Conservation (phyloP, 2,329 filamentous ascomycete genomes). For the Aspergillus quadricinctus region DNA sequence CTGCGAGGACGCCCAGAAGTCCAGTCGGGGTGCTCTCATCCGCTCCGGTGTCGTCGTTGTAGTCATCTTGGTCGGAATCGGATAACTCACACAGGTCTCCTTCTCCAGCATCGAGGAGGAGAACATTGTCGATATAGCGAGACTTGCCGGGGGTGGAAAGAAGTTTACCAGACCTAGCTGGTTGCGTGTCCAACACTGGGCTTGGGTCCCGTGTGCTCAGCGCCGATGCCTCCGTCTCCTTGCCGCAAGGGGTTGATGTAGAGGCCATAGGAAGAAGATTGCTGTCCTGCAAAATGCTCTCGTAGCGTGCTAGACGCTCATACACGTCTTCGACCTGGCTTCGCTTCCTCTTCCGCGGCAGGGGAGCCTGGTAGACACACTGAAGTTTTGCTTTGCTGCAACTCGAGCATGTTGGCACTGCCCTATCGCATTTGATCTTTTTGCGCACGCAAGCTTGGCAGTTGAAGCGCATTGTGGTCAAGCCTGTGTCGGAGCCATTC, state of each 20-base stretch:
- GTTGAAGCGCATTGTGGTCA: slow-evolving; percentile 7
- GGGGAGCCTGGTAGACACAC: slow-evolving; percentile 41
- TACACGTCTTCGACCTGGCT: slow-evolving; percentile 28
- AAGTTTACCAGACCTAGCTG: slow-evolving; percentile 1
- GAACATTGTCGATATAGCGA: slow-evolving; percentile 40
- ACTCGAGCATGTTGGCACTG: slow-evolving; percentile 28
- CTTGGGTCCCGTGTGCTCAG: background rate
- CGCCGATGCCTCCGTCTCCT: background rate
- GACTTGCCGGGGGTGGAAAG: slow-evolving; percentile 30
- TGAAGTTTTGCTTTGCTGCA: slow-evolving; percentile 32
- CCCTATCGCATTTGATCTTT: slow-evolving; percentile 41
- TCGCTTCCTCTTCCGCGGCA: slow-evolving; percentile 37
- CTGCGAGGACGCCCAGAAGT: background rate
- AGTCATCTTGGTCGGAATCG: slow-evolving; percentile 13
- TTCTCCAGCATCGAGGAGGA: slow-evolving; percentile 20
- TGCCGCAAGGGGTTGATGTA: background rate
- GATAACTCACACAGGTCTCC: slow-evolving; percentile 22
- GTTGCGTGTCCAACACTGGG: background rate
- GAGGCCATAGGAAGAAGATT: slow-evolving; percentile 7
- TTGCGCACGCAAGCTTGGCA: slow-evolving; percentile 26
- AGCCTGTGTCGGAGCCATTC: background rate
- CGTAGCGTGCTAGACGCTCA: slow-evolving; percentile 38
- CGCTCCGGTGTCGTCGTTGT: background rate
- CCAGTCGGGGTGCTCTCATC: background rate
- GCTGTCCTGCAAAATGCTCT: slow-evolving; percentile 35